Evolutionary conservation across 2,329 filamentous ascomycete species (phyloP), one percentile per base, ranked within the genome.

Genomic region (Rhynchosporium secalis): DNA sequence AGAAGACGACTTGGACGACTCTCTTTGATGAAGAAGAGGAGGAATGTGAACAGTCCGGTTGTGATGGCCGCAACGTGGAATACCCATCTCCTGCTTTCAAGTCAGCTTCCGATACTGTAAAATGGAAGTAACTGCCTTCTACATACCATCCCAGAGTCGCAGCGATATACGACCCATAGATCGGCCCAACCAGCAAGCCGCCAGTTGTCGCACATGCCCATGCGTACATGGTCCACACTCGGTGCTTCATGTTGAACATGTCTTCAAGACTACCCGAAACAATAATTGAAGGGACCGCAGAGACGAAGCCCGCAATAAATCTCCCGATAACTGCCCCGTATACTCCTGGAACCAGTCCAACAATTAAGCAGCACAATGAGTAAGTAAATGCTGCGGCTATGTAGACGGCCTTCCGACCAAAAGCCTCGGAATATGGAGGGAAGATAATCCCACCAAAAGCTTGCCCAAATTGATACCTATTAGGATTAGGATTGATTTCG

Each of bases 241-340:
- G 74, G n/a, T 72, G 72, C 59, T 74, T 73, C 1, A 75, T 73
- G 60, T 80, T 77, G 72, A 77, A 81, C 69, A 83, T 76, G 63
- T 83, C 80, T 62, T 83, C 80, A 38, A 82, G 75, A 56, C 77
- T 80, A 1, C 80, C 79, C 0, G 77, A 75, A 8, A 78, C 76
- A 5, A 82, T 78, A 28, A 79, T 77, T 0, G 78, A 75, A 1
- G 80, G 80, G 12, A 81, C 76, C 3, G 80, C 78, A 0, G 80
- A 80, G 9, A 79, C 69, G 4, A 80, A 65, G 0, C 80, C 81
- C 3, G 76, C 76, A 4, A 78, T 28, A 41, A 80, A 74, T 5
- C 80, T 74, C 29, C 78, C 78, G 2, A 78, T 48, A n/a, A 77
- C 68, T 1, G 78, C 74, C 0, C 72, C 75, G 0, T 73, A 63